Evolutionary conservation across 352 stramenopile species (phyloP).

Genomic region (Globisporangium viniferum): DNA sequence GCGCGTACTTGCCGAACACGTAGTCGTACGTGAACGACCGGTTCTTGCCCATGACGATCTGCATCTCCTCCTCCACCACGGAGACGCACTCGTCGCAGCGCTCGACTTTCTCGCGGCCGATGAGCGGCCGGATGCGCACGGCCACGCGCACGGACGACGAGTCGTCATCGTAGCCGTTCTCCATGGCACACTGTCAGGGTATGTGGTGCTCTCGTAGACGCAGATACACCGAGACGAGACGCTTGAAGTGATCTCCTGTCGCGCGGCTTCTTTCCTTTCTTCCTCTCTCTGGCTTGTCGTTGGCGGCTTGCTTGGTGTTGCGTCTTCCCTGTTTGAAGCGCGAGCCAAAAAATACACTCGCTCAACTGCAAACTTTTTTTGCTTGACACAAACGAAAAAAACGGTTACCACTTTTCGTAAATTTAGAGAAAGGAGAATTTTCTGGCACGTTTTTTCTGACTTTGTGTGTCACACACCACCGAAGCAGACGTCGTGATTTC

Average conservation of each 20-base stretch:
- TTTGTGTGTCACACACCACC: no score
- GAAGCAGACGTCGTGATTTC: no score
- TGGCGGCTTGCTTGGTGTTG: not conserved
- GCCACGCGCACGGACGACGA: slow-evolving; percentile 72
- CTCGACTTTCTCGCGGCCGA: slow-evolving; percentile 87
- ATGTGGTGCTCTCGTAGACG: not conserved
- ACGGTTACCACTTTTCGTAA: not conserved
- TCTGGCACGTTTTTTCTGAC: no score
- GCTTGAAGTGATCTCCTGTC: not conserved
- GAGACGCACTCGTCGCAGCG: slow-evolving; percentile 86
- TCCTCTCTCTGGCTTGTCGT: not conserved
- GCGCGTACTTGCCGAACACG: slow-evolving; percentile 80
- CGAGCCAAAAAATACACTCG: not conserved
- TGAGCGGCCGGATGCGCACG: slow-evolving; percentile 83
- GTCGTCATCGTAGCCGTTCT: slow-evolving; percentile 41
- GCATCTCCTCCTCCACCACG: slow-evolving; percentile 74
- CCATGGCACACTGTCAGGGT: slow-evolving; percentile 8
- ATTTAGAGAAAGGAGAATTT: no score
- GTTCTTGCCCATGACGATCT: slow-evolving; percentile 89
- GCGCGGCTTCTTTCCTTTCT: not conserved
- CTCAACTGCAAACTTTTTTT: not conserved
- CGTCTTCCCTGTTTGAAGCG: not conserved
- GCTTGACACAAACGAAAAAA: not conserved
- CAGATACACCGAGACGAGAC: not conserved
- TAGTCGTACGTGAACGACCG: slow-evolving; percentile 90